phyloP scores from a whole-genome alignment of 1,284 basidiomycete genomes.

The Athelia sp. region DNA sequence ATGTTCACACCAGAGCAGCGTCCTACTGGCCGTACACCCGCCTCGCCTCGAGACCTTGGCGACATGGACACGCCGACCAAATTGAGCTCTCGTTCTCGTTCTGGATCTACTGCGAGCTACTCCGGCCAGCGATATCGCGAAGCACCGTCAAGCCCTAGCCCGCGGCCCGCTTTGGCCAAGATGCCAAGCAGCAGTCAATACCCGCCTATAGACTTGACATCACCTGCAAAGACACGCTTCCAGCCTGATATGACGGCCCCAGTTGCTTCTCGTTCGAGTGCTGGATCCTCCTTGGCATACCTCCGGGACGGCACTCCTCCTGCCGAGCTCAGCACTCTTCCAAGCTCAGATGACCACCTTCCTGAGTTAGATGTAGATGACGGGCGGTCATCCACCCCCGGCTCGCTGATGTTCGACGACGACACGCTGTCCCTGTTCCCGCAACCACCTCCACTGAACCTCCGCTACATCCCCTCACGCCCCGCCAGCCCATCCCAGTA shows the following conservation, averaged over 20 bases:
- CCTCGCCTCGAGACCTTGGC: no score
- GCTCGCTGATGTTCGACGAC: constrained; percentile 12
- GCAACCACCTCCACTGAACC: constrained; percentile 32
- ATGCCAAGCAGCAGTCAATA: no score
- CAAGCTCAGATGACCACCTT: neutral
- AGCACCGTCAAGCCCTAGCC: no score
- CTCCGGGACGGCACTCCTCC: neutral
- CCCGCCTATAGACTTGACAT: neutral
- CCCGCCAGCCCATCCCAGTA: constrained; percentile 30
- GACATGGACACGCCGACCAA: no score
- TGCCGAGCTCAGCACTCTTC: neutral
- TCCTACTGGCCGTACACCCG: no score
- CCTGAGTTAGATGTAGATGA: neutral
- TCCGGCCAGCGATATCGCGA: no score
- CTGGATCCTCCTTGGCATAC: neutral
- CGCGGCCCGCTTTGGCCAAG: no score
- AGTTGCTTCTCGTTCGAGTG: neutral
- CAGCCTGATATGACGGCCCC: neutral
- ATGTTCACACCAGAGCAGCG: no score
- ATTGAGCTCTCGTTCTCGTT: no score
- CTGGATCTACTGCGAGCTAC: no score
- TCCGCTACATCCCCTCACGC: constrained; percentile 21
- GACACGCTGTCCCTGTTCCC: constrained; percentile 34
- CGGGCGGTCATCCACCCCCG: constrained; percentile 6
- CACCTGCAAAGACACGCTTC: neutral